Conservation (phyloP, 352 stramenopile species). For the Pythium phragmitis region DNA sequence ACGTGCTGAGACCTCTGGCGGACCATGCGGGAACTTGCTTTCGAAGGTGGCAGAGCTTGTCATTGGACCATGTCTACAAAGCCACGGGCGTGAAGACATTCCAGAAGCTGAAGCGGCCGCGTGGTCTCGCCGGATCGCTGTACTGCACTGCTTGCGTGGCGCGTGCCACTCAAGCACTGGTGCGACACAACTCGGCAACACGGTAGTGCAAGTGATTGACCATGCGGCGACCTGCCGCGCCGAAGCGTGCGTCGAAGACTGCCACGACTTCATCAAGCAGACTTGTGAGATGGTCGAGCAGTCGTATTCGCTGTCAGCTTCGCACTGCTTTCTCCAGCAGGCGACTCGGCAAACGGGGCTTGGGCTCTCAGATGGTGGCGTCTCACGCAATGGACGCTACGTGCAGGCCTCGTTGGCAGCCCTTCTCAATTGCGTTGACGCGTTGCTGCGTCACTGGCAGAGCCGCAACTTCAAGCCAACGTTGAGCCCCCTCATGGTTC, state of each 20-base stretch:
- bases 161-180: conserved; percentile 45
- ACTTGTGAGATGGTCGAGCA: conserved; percentile 39
- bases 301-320: conserved; percentile 20
- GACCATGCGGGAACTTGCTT: neutral
- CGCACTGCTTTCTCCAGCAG: conserved; percentile 18
- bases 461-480: conserved; percentile 6
- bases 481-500: conserved; percentile 16
- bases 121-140: conserved; percentile 46
- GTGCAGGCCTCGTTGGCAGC: neutral
- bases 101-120: conserved; percentile 15
- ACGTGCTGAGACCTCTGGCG: neutral
- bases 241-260: conserved; percentile 40
- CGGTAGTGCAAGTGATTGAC: conserved; percentile 40
- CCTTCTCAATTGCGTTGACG: conserved; percentile 19
- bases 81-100: neutral
- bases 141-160: conserved; percentile 48
- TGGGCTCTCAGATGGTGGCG: neutral
- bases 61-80: conserved; percentile 15
- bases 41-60: conserved; percentile 18
- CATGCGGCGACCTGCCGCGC: conserved; percentile 43
- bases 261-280: conserved; percentile 46
- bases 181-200: conserved; percentile 37
- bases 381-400: neutral
- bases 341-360: conserved; percentile 11
- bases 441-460: conserved; percentile 4